Conservation (phyloP, 257 asterid genomes). For the Nicotiana noctiflora region DNA sequence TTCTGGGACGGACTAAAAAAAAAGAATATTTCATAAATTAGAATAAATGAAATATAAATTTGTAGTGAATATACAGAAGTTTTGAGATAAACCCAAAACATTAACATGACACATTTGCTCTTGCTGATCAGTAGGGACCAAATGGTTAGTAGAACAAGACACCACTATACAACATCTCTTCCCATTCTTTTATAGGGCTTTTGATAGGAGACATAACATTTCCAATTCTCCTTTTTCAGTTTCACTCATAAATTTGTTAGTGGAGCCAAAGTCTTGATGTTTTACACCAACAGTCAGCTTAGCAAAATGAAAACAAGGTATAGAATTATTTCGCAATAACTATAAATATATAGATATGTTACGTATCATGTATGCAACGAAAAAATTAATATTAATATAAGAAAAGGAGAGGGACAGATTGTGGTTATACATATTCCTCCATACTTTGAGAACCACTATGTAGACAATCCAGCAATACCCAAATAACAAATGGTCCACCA, state of each 20-base stretch:
- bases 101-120: no score
- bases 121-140: not conserved
- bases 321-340: not conserved
- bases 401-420: not conserved
- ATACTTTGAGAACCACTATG: conserved; percentile 16
- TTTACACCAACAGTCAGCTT: not conserved
- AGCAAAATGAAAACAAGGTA: not conserved
- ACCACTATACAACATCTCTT: conserved; percentile 30
- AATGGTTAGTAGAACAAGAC: conserved; percentile 28
- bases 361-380: not conserved
- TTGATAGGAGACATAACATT: conserved; percentile 32
- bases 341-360: not conserved
- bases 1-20: no score
- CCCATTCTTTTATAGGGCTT: conserved; percentile 28
- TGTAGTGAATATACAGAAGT: no score
- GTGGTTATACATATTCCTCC: not conserved
- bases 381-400: not conserved
- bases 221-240: conserved; percentile 20
- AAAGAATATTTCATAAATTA: no score
- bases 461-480: conserved; percentile 18
- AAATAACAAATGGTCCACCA: conserved; percentile 35
- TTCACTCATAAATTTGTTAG: conserved; percentile 11
- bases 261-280: conserved; percentile 19
- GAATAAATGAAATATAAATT: no score
- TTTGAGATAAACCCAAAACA: not conserved